Conservation (phyloP, 2,329 filamentous ascomycete genomes). For the Zymoseptoria ardabiliae region DNA sequence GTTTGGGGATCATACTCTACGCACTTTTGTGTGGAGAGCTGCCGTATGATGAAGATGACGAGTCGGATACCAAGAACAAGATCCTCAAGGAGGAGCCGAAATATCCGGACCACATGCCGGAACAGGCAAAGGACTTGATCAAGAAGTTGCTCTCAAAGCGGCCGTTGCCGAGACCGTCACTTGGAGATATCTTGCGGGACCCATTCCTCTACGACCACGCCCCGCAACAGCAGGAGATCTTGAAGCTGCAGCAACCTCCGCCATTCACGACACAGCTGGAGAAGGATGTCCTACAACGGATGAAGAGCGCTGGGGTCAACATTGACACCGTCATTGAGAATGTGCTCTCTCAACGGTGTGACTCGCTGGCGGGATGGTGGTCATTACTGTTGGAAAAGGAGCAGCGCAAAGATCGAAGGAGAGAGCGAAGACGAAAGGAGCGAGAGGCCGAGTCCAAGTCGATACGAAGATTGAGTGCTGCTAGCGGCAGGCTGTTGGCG, state of each 20-base stretch:
- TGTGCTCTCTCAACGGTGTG: conserved; percentile 81
- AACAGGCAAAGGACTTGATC: conserved; percentile 70
- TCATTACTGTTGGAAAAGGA: conserved; percentile 90
- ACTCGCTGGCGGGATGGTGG: conserved; percentile 93
- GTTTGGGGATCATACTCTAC: conserved; percentile 76
- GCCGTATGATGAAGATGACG: conserved; percentile 95
- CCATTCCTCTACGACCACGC: conserved; percentile 84
- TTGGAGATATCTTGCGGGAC: conserved; percentile 80
- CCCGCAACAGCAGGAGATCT: conserved; percentile 77
- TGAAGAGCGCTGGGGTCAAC: conserved; percentile 89
- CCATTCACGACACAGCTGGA: conserved; percentile 82
- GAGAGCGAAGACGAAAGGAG: conserved; percentile 78
- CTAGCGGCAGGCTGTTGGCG: conserved; percentile 77
- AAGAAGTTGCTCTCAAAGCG: conserved; percentile 81
- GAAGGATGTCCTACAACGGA: conserved; percentile 83
- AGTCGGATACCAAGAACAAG: conserved; percentile 73
- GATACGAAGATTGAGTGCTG: conserved; percentile 74
- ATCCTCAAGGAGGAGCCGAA: conserved; percentile 81
- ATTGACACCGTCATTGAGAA: conserved; percentile 93
- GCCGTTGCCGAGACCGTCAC: conserved; percentile 69
- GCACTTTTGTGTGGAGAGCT: conserved; percentile 76
- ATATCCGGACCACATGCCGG: conserved; percentile 72
- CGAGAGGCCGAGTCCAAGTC: conserved; percentile 74
- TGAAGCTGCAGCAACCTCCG: conserved; percentile 71
- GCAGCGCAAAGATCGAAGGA: conserved; percentile 70